Conservation (phyloP, 768 basidiomycete genomes). For the Pilatotrama ljubarskyi region DNA sequence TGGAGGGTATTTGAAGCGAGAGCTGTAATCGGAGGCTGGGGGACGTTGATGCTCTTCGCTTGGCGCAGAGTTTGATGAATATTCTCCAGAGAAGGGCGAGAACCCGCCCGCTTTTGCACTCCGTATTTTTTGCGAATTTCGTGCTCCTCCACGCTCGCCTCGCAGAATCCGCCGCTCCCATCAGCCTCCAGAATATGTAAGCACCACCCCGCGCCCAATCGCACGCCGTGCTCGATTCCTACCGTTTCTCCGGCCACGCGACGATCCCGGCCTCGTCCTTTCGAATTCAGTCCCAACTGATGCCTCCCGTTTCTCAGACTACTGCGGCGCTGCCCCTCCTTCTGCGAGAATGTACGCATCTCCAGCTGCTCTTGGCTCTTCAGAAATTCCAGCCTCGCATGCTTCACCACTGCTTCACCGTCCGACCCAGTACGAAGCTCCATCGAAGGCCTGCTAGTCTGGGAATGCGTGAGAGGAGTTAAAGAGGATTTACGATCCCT, state of each 20-base stretch:
- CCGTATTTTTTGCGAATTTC: background rate
- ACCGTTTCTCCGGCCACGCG: constrained; percentile 9
- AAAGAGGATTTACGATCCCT: constrained; percentile 6
- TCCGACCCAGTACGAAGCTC: background rate
- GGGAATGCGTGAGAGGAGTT: constrained; percentile 15
- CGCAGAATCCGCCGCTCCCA: background rate
- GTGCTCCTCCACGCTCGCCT: background rate
- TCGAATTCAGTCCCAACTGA: background rate
- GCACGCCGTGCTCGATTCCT: background rate
- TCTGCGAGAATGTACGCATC: background rate
- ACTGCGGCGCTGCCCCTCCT: background rate
- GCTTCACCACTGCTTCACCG: background rate
- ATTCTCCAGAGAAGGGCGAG: constrained; percentile 4
- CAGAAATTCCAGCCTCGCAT: background rate
- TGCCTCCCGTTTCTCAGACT: background rate
- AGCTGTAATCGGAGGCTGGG: constrained; percentile 9
- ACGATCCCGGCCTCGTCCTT: background rate
- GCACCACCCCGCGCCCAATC: constrained; percentile 11
- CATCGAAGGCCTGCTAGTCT: background rate
- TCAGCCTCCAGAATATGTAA: background rate
- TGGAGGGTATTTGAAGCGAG: constrained; percentile 18
- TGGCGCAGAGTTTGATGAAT: constrained; percentile 14
- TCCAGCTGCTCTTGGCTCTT: background rate
- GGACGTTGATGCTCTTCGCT: background rate
- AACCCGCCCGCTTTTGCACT: background rate